Base-by-base conservation (phyloP, 208 protist species). In the Angomonas ambiguus region DNA sequence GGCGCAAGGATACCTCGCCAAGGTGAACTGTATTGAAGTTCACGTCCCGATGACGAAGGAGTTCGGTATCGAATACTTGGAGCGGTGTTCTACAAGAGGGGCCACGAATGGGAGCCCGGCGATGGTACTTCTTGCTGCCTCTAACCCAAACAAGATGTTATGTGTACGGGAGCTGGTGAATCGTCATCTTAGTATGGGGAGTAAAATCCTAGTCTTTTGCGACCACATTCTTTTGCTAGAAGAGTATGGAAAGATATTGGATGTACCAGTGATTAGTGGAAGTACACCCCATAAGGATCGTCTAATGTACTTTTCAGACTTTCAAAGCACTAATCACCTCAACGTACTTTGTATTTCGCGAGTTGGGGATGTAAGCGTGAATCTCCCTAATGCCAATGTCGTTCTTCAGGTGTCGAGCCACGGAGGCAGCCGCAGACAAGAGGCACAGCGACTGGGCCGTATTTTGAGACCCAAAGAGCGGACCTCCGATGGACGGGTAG, bases 151-250 rank as follows among this genome's bases (percentile, higher is more conserved):
- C 67, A 97, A 97, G 72, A 94, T 97, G 83, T 68, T 87, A 13
- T 95, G 87, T 56, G 85, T 93, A 34, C 70, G 76, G 33, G 82
- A 87, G 66, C 85, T 99, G n/a, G 96, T 99, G 20, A 65, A 73
- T 34, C 93, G 90, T 34, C 98, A 99, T 79, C 72, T 87, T 22
- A 69, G 67, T 6, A 74, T 79, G 31, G 93, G 92, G 4, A 96
- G 99, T 42, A 99, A 99, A 73, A 98, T 99, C 51, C 91, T 99
- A 13, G 96, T 99, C 51, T 99, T 99, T 82, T 97, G 89, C 58
- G 98, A 99, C 80, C 96, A 98, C 76, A 74, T 99, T 22, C 93
- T 96, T 76, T 81, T 98, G 18, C 77, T 99, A 6, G 72, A 97
- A 62, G 79, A 93, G 69, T 99, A 99, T 76, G 97, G 96, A 0